Base-by-base conservation (phyloP, 768 basidiomycete genomes). In the Collybia mongolica region DNA sequence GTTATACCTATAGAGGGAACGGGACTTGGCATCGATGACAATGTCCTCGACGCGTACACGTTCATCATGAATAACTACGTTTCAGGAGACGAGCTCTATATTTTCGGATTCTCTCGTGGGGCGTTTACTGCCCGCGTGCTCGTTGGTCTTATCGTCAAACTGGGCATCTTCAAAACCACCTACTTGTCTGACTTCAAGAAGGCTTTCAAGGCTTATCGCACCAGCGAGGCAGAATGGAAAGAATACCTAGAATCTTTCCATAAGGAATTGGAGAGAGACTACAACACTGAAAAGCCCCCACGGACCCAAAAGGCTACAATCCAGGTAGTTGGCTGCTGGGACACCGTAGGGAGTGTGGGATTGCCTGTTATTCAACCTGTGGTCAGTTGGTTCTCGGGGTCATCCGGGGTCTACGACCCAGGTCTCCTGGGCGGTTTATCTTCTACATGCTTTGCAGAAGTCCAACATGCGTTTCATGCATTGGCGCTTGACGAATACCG, bases 401-500 rank as follows among this genome's bases (percentile, higher is more conserved):
- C 24, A 3, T 26, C 24, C 24, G 24, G 24, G 24, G 24, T 26
- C 4, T 26, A 26, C 7, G 24, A 26, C 24, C 24, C 24, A 4
- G 7, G 24, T 26, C 24, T 26, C 24, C 24, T 26, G 24, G 24
- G 24, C 3, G 7, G 7, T 26, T 26, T 7, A 7, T 26, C 24
- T 26, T 26, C 24, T 3, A 26, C 4, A 7, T 26, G 24, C 24
- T 26, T 26, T 7, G 24, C 24, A 26, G 24, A 50, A 20, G 47
- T 49, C 18, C 22, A 49, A 26, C 23, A 43, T 17, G 47, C 41
- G 17, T 49, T 41, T 28, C 52, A 54, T 18, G 52, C 52, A 15
- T 48, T 54, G 22, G 52, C 52, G 18, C 48, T 54, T 14, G 52
- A 54, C 20, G 52, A 54, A 39, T 29, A 24, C 17, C 39, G 49